A percentile compares a stretch with the other conserved stretches of the same genome.
These are phyloP conservation scores for Amanita rimosa DNA, from an alignment of 768 basidiomycete genomes.

Conservation along the genomic window DNA sequence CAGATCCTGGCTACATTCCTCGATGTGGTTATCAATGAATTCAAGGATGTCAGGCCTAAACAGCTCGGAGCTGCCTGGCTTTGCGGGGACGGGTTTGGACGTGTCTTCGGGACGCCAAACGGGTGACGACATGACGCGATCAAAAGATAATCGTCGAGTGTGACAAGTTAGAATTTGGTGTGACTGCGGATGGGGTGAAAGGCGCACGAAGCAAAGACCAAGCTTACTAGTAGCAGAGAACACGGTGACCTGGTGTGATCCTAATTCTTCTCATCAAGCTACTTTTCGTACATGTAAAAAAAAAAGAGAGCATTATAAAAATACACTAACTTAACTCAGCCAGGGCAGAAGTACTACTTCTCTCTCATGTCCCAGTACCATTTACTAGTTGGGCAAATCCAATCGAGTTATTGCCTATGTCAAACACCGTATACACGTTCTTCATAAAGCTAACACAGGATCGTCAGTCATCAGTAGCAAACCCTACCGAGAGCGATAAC, in stretches of 20 bases:
- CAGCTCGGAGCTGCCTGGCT: slow-evolving; percentile 22
- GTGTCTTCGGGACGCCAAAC: slow-evolving; percentile 36
- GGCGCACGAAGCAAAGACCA: no score
- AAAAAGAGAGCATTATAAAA: no score
- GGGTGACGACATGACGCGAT: neutral
- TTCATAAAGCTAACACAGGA: neutral
- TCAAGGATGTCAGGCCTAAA: slow-evolving; percentile 48
- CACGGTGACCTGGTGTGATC: no score
- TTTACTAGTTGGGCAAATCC: slow-evolving; percentile 1
- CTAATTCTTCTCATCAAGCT: no score
- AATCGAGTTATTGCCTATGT: neutral
- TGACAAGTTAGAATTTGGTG: neutral
- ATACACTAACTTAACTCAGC: no score
- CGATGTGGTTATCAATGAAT: slow-evolving; percentile 47
- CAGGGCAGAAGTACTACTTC: no score
- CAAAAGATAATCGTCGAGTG: neutral
- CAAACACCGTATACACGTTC: slow-evolving; percentile 2
- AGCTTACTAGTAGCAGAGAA: no score
- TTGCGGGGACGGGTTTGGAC: slow-evolving; percentile 18
- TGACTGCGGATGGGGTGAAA: no score
- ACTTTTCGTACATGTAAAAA: no score
- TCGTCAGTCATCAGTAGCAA: neutral
- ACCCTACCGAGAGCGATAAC: no score
- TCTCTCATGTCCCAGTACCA: neutral
- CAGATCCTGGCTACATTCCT: slow-evolving; percentile 40